Evolutionary conservation across 169 alveolate genomes (phyloP), one percentile per base, ranked within the genome.

Genomic region (Plasmodium adleri): DNA sequence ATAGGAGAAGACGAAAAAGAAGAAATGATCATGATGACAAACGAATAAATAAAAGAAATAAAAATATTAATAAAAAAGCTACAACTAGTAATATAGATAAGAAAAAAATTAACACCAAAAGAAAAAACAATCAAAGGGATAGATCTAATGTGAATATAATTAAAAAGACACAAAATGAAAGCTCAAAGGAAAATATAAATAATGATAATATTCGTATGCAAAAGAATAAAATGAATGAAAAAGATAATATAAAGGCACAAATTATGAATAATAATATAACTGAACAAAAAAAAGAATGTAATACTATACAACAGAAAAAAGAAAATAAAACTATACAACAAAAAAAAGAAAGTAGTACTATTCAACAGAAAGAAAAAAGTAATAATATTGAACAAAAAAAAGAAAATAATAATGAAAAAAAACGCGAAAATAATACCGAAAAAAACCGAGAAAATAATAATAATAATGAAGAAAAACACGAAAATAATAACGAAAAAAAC

Each of bases 291-390:
- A 71, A 71, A 28, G 56, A 39, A 26, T 43, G 24, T 13, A 68
- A 32, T 32, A 32, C 47, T 39, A 39, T 39, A 5, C 47, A 71
- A 50, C 45, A 71, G 43, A 71, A 71, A 49, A 71, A 71, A 28
- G 56, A 39, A 52, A 71, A 71, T 6, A 68, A 39, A 6, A 6
- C 17, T 45, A 71, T 15, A 43, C 22, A 39, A 71, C 47, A 32
- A 32, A 32, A 32, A 4, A 39, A 39, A 39, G 47, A 39, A 6
- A 39, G 10, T 39, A 39, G 7, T 39, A 39, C 20, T 47, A 71
- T 47, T 47, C 17, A 39, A 71, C 47, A 39, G 1, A 39, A 39
- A 39, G 0, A 39, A 39, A 9, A 39, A 39, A 39, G 9, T 39
- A 39, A 39, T 39, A 39, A 13, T 47, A 71, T 47, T 47, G 22